phyloP scores from a whole-genome alignment of 495 filamentous ascomycete genomes.

The Evernia prunastri region DNA sequence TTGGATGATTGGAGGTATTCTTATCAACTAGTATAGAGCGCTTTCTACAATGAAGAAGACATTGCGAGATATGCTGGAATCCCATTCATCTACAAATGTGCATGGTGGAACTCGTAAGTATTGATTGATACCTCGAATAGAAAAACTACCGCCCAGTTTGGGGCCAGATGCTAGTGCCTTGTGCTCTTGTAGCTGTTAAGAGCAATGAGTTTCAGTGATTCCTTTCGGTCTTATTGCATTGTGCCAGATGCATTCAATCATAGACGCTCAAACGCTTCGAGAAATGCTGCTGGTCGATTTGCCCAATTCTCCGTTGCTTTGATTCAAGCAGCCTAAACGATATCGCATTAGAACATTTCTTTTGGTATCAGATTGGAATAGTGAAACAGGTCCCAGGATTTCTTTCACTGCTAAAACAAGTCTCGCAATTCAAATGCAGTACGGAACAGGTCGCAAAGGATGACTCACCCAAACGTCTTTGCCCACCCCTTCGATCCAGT shows the following conservation, averaged over 20 bases:
- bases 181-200: neutral
- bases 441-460: conserved; percentile 14
- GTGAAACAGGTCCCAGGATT: neutral
- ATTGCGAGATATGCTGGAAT: neutral
- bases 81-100: neutral
- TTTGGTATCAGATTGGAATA: neutral
- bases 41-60: neutral
- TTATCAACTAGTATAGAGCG: conserved; percentile 30
- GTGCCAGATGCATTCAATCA: neutral
- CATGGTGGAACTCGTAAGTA: neutral
- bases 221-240: neutral
- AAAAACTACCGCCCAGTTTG: neutral
- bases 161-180: neutral
- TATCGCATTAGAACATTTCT: neutral
- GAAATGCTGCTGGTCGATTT: neutral
- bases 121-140: neutral
- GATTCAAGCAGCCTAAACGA: neutral
- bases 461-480: conserved; percentile 71
- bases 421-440: neutral
- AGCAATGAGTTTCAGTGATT: neutral
- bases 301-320: neutral
- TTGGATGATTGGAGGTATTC: conserved; percentile 64
- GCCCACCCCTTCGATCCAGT: conserved; percentile 86
- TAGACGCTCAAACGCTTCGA: neutral
- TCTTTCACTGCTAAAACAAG: neutral